A percentile compares a stretch with the other conserved stretches of the same genome.
Conservation (phyloP, 805 yeast species). For the Saturnispora quitensis region DNA sequence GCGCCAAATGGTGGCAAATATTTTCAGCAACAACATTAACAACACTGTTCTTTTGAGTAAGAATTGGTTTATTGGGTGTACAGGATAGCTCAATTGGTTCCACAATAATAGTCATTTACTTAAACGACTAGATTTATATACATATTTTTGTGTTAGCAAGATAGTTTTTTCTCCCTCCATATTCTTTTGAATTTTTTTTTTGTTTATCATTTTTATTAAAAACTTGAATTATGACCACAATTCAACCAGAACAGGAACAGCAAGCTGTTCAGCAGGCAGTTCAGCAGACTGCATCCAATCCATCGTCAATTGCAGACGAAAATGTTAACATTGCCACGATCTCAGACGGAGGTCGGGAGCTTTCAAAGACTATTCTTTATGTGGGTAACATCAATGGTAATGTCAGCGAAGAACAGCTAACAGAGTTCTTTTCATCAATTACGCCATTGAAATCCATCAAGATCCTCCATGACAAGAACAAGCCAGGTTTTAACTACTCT, state of each 20-base stretch:
- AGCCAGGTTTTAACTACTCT: slow-evolving; percentile 68
- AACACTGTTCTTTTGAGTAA: neutral
- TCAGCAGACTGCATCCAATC: neutral
- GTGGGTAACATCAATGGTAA: slow-evolving; percentile 66
- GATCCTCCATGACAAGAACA: slow-evolving; percentile 67
- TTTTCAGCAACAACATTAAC: neutral
- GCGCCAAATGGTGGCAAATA: neutral
- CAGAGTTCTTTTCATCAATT: slow-evolving; percentile 49
- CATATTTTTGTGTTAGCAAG: neutral
- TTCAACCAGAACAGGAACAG: slow-evolving; percentile 1
- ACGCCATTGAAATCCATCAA: slow-evolving; percentile 59
- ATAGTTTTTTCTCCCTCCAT: neutral
- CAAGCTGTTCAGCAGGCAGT: neutral
- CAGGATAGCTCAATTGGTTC: neutral
- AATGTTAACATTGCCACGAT: slow-evolving; percentile 51
- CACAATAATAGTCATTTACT: neutral
- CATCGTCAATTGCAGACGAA: neutral
- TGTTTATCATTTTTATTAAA: neutral
- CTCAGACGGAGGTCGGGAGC: slow-evolving; percentile 71
- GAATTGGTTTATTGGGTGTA: neutral
- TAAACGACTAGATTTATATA: neutral
- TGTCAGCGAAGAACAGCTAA: slow-evolving; percentile 53
- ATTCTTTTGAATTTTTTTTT: neutral
- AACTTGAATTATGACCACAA: slow-evolving; percentile 2
- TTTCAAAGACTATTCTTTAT: slow-evolving; percentile 62